phyloP scores from a whole-genome alignment of 2,329 filamentous ascomycete genomes.

The Alternaria alternata region DNA sequence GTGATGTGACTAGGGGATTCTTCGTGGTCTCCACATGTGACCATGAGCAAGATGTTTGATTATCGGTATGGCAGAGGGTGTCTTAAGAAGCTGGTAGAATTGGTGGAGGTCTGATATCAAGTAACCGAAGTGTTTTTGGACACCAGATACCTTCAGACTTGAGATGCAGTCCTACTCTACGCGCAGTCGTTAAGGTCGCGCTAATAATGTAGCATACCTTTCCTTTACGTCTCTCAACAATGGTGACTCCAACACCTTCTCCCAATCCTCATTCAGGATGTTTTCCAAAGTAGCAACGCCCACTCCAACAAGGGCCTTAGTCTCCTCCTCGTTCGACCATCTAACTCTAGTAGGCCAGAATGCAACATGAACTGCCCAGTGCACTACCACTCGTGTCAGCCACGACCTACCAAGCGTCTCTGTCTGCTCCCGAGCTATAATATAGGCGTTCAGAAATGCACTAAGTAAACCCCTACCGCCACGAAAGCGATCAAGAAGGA shows the following conservation, averaged over 20 bases:
- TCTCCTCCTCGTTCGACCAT: conserved; percentile 41
- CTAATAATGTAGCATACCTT: conserved; percentile 8
- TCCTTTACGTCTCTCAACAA: conserved; percentile 22
- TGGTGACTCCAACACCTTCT: conserved; percentile 22
- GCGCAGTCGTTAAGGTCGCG: neutral
- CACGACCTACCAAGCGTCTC: conserved; percentile 27
- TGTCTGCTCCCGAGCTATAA: conserved; percentile 1
- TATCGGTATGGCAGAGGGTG: neutral
- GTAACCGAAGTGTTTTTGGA: neutral
- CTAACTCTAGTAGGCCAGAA: conserved; percentile 46
- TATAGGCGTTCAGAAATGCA: conserved; percentile 42
- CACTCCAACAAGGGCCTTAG: conserved; percentile 35
- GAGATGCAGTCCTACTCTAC: too few species aligned
- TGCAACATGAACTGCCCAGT: conserved; percentile 48
- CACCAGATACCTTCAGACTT: neutral
- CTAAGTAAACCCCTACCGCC: conserved; percentile 37
- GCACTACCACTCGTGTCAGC: conserved; percentile 39
- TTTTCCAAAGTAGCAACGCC: conserved; percentile 26
- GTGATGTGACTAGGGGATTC: neutral
- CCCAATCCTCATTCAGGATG: conserved; percentile 31
- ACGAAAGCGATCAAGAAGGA: conserved; percentile 46
- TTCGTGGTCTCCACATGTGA: neutral
- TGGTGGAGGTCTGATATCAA: neutral
- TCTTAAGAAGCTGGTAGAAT: neutral
- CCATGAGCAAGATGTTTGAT: neutral